Conservation (phyloP, 2,329 filamentous ascomycete species). For the Gaeumannomyces sp. region DNA sequence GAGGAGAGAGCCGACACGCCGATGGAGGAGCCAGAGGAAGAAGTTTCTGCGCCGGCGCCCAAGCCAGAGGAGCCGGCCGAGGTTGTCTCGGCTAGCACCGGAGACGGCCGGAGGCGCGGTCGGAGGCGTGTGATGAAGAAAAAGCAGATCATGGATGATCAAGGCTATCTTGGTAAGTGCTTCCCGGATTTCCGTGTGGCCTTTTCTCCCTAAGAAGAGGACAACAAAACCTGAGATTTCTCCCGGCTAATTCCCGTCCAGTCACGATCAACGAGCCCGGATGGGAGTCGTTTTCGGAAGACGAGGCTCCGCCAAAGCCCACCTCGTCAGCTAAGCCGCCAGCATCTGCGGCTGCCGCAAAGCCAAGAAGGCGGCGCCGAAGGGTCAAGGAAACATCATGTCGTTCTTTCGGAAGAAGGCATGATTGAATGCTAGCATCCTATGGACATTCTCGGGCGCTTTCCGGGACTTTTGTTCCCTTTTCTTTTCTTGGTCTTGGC, state of each 20-base stretch:
- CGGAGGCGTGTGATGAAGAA: slow-evolving; percentile 80
- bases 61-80: slow-evolving; percentile 34
- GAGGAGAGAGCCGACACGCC: slow-evolving; percentile 32
- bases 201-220: not conserved
- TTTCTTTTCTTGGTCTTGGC: not conserved
- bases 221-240: not conserved
- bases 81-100: slow-evolving; percentile 42
- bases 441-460: not conserved
- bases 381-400: slow-evolving; percentile 78
- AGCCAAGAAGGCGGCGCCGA: slow-evolving; percentile 52
- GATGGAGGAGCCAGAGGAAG: slow-evolving; percentile 25
- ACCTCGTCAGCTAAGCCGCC: slow-evolving; percentile 42
- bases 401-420: slow-evolving; percentile 84
- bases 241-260: slow-evolving; percentile 27
- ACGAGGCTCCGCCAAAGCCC: slow-evolving; percentile 57
- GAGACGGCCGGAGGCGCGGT: slow-evolving; percentile 64
- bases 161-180: slow-evolving; percentile 76
- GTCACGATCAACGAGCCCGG: slow-evolving; percentile 78
- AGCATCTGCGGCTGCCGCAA: slow-evolving; percentile 32
- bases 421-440: slow-evolving; percentile 7
- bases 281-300: slow-evolving; percentile 93
- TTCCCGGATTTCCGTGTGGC: not conserved
- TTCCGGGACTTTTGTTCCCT: not conserved
- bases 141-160: slow-evolving; percentile 77
- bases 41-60: slow-evolving; percentile 31